Percentiles rank a stretch among this genome's conserved stretches.
Evolutionary conservation across 2,329 filamentous ascomycete genomes (phyloP).

Genomic region (Exophiala bonariae): DNA sequence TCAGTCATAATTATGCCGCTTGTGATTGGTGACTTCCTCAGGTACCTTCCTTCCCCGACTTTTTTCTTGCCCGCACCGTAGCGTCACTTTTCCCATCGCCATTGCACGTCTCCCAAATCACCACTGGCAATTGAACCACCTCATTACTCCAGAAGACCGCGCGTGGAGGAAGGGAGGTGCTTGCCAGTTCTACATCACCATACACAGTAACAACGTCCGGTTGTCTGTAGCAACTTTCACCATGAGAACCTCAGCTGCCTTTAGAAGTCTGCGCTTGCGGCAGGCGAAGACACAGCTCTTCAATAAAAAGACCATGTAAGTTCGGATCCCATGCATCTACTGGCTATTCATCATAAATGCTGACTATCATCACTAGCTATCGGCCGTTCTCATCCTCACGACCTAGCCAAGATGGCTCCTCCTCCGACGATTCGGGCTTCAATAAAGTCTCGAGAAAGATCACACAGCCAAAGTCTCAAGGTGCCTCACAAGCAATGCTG

Average conservation of each 20-base stretch:
- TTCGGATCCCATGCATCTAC: neutral
- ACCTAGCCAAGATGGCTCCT: constrained; percentile 5
- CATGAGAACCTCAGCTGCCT: constrained; percentile 19
- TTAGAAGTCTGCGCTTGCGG: constrained; percentile 21
- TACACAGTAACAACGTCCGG: too few relatives aligned
- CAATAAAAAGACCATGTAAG: constrained; percentile 9
- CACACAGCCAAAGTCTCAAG: constrained; percentile 97
- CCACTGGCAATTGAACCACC: too few relatives aligned
- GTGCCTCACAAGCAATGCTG: constrained; percentile 97
- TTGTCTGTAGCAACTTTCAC: constrained; percentile 1
- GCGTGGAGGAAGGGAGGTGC: too few relatives aligned
- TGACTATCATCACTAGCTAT: constrained; percentile 4
- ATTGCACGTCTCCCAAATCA: too few relatives aligned
- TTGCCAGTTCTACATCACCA: too few relatives aligned
- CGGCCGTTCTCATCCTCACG: constrained; percentile 19
- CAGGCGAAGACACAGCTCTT: constrained; percentile 12
- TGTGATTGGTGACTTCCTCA: too few relatives aligned
- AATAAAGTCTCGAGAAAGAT: constrained; percentile 84
- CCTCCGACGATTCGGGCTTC: constrained; percentile 44
- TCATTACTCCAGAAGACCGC: too few relatives aligned
- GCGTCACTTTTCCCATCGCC: too few relatives aligned
- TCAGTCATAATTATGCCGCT: too few relatives aligned
- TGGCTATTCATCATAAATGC: neutral
- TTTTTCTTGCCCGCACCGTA: too few relatives aligned
- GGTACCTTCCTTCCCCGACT: too few relatives aligned